Conservation (phyloP, 164 flowering plant genomes). For the Protea cynaroides region DNA sequence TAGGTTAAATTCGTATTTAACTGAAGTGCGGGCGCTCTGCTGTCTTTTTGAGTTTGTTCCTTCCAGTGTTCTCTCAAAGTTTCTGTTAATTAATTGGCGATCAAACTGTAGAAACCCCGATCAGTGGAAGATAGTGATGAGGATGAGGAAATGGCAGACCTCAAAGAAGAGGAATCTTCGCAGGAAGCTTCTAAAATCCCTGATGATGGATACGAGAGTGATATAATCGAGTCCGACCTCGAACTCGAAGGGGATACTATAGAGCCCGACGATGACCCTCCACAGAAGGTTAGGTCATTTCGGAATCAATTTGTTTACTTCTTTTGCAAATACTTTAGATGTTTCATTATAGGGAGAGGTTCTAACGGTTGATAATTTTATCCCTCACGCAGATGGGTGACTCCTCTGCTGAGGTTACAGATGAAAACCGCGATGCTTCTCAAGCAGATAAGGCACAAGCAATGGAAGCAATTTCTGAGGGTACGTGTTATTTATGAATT, state of each 20-base stretch:
- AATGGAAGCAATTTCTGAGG: slow-evolving; percentile 88
- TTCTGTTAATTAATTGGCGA: not conserved
- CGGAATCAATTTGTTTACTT: not conserved
- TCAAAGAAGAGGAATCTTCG: slow-evolving; percentile 19
- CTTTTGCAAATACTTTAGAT: not conserved
- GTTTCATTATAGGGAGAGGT: not conserved
- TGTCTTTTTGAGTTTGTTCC: not conserved
- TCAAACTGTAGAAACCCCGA: slow-evolving; percentile 27
- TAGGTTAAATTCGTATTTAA: no score
- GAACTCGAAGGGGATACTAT: slow-evolving; percentile 87
- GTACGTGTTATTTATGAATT: slow-evolving; percentile 22
- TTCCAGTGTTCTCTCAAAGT: no score
- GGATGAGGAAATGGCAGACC: slow-evolving; percentile 45
- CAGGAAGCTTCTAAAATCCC: slow-evolving; percentile 3
- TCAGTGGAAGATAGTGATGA: slow-evolving; percentile 63
- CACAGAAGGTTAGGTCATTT: slow-evolving; percentile 68
- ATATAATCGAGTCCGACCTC: slow-evolving; percentile 70
- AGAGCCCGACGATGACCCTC: slow-evolving; percentile 86
- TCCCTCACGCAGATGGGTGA: slow-evolving; percentile 77
- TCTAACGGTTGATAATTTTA: not conserved
- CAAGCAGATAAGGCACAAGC: slow-evolving; percentile 73
- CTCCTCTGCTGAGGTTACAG: slow-evolving; percentile 70
- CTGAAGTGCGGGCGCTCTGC: not conserved
- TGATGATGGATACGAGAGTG: slow-evolving; percentile 49
- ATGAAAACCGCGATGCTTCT: slow-evolving; percentile 82